Base-by-base conservation (phyloP, 2,329 filamentous ascomycete species). In the Pseudocercospora fijiensis region DNA sequence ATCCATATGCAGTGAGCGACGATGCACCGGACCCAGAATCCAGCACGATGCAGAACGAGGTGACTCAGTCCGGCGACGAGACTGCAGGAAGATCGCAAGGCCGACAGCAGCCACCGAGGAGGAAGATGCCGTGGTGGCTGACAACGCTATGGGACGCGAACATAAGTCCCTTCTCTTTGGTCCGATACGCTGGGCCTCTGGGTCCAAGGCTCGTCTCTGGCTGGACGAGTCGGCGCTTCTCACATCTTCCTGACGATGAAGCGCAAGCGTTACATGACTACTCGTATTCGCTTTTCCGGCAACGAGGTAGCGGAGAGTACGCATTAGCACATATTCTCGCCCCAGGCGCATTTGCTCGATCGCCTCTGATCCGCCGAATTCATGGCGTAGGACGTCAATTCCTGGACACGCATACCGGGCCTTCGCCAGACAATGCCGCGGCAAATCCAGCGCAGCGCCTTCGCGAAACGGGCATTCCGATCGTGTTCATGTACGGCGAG, bases 61-160 rank as follows among this genome's bases (percentile, higher is more conserved):
- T 96, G 74, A 88, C 86, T 0, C 89, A 95, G 26, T 41, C 58
- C 0, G 76, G 79, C 10, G 79, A 78, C 58, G 72, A 70, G 61
- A 65, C 64, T 11, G 67, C 66, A 61, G 71, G 79, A 16, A 74
- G 74, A 57, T 45, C 69, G 62, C 64, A 72, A 28, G 71, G 74
- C 41, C 71, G 71, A 68, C 71, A 79, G 78, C 72, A 78, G n/a
- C 77, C 84, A 0, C 84, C 86, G 0, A 80, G 83, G 20, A 80
- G 84, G 13, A 89, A 88, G 1, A 77, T 95, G 2, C 92, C 93
- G 0, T 88, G 89, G 76, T 97, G 94, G 93, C 82, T 98, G 20
- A 88, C 88, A 61, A 97, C 93, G 79, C 86, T 99, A 4, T 99
- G 95, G 95, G 95, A 99, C 70, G 90, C 92, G 70, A 99, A 99